These are phyloP conservation scores for Chlamydomonas schloesseri DNA, from an alignment of 139 green algal genomes.

Conservation along the genomic window DNA sequence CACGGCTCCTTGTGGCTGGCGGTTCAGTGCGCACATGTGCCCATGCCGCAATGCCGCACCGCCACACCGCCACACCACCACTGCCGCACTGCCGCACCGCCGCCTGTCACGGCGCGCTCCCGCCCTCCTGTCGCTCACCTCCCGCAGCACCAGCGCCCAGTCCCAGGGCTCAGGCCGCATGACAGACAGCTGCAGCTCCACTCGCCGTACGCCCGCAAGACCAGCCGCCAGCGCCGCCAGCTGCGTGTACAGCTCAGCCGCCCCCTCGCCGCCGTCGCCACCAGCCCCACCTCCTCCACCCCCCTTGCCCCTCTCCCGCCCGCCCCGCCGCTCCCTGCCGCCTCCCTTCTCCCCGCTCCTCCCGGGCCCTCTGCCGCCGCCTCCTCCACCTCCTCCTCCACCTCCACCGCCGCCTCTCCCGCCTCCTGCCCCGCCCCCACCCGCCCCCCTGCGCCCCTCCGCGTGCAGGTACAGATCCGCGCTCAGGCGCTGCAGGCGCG, in stretches of 20 bases:
- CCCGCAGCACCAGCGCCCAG: constrained; percentile 21
- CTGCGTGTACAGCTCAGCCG: constrained; percentile 2
- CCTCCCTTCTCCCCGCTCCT: no score
- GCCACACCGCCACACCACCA: no score
- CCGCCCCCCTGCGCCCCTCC: background rate
- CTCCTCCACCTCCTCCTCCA: background rate
- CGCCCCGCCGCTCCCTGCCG: no score
- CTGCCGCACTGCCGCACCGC: no score
- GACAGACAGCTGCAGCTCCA: constrained; percentile 39
- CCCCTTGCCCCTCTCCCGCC: background rate
- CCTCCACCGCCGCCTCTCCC: background rate
- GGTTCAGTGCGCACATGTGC: no score
- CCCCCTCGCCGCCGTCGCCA: background rate
- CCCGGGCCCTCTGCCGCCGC: background rate
- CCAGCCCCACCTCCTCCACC: background rate
- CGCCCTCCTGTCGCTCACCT: background rate
- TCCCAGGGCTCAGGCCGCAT: constrained; percentile 18
- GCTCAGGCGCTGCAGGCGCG: background rate
- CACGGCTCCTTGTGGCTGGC: no score
- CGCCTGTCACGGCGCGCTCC: no score
- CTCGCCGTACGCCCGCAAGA: background rate
- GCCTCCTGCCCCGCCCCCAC: background rate
- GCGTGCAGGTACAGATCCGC: constrained; percentile 21
- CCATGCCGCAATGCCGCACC: no score
- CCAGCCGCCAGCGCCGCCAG: background rate